Conservation (phyloP, 2,329 filamentous ascomycete genomes). For the Amphichorda felina region DNA sequence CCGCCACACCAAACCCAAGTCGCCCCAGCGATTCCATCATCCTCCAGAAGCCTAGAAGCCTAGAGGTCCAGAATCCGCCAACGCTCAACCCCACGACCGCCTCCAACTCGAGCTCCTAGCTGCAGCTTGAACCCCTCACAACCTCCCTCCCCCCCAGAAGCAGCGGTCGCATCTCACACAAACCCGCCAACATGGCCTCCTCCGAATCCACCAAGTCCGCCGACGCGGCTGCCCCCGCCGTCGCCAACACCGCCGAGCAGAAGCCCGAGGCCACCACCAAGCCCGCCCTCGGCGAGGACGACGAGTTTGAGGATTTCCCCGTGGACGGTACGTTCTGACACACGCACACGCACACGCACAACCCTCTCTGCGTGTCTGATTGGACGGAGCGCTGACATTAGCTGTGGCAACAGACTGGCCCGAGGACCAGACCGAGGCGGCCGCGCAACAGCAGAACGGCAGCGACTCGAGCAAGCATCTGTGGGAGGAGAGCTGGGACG, state of each 20-base stretch:
- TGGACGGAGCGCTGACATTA: neutral
- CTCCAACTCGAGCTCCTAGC: too few relatives aligned
- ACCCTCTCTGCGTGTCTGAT: neutral
- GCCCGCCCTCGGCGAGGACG: constrained; percentile 79
- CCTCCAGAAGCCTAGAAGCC: too few relatives aligned
- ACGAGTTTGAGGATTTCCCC: constrained; percentile 98
- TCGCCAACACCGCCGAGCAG: constrained; percentile 13
- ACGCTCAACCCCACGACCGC: too few relatives aligned
- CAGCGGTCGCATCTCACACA: neutral
- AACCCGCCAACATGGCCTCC: constrained; percentile 10
- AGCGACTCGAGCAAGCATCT: constrained; percentile 59
- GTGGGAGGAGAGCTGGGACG: constrained; percentile 99
- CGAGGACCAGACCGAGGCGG: constrained; percentile 79
- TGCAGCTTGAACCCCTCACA: too few relatives aligned
- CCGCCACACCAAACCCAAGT: too few relatives aligned
- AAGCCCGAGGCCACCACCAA: constrained; percentile 23
- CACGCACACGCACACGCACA: neutral
- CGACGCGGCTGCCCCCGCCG: constrained; percentile 22
- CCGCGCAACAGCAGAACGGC: constrained; percentile 23
- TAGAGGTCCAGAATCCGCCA: too few relatives aligned
- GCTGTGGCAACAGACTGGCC: constrained; percentile 60
- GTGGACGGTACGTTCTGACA: constrained; percentile 60
- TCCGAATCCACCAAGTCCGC: constrained; percentile 15
- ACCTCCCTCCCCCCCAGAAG: too few relatives aligned
- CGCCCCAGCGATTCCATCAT: too few relatives aligned